These are phyloP conservation scores for Schwanniomyces vanrijiae DNA, from an alignment of 805 yeast species.

Conservation along the genomic window DNA sequence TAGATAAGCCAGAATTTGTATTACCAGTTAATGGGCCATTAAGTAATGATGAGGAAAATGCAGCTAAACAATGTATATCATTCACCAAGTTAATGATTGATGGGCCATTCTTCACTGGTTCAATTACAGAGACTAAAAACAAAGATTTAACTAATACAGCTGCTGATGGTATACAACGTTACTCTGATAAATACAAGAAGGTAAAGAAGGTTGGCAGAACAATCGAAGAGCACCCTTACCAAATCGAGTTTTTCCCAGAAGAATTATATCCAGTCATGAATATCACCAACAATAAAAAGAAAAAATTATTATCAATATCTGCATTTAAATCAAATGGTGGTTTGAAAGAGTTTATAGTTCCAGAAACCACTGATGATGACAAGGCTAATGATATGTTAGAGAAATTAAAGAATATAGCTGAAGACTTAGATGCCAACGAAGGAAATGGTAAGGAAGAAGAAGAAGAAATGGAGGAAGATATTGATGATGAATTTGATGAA, in stretches of 20 bases:
- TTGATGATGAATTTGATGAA: constrained; percentile 69
- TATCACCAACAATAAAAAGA: constrained; percentile 51
- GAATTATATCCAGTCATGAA: constrained; percentile 78
- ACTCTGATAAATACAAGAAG: constrained; percentile 76
- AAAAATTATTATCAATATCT: constrained; percentile 44
- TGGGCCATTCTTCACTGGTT: constrained; percentile 69
- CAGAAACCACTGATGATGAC: constrained; percentile 30
- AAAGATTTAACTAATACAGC: constrained; percentile 13
- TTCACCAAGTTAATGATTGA: constrained; percentile 55
- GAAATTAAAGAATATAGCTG: constrained; percentile 45
- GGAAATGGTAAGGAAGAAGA: constrained; percentile 39
- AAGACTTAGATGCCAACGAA: constrained; percentile 43
- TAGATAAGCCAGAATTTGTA: constrained; percentile 45
- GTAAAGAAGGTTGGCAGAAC: constrained; percentile 69
- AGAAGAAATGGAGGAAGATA: constrained; percentile 49
- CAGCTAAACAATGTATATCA: constrained; percentile 56
- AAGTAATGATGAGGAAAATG: constrained; percentile 47
- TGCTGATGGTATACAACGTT: constrained; percentile 73
- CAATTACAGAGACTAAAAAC: constrained; percentile 31
- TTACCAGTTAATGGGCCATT: constrained; percentile 68
- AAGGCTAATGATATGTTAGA: constrained; percentile 38
- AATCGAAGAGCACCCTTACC: constrained; percentile 76
- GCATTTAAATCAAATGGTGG: constrained; percentile 40
- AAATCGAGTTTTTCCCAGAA: constrained; percentile 67
- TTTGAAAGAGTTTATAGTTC: constrained; percentile 31